These are phyloP conservation scores for Wickerhamiella dianesei DNA, from an alignment of 805 yeast genomes.

Conservation along the genomic window DNA sequence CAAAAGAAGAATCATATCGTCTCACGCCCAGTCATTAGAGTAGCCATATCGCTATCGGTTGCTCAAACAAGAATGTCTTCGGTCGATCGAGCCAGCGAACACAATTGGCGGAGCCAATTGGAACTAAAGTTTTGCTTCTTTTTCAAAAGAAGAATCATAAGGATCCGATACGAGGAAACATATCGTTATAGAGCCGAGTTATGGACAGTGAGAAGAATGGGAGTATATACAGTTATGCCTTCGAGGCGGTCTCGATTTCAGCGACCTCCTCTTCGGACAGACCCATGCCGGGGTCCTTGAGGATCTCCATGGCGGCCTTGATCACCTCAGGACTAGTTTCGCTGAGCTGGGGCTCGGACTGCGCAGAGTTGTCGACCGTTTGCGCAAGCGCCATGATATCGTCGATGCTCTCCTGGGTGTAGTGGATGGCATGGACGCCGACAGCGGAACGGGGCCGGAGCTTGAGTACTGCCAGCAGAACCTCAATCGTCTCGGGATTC, in stretches of 20 bases:
- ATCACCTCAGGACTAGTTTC: slow-evolving; percentile 37
- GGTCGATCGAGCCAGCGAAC: too few species aligned
- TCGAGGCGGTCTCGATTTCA: background rate
- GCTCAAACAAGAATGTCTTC: too few species aligned
- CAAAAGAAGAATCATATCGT: too few species aligned
- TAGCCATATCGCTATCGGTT: too few species aligned
- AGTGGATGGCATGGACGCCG: slow-evolving; percentile 63
- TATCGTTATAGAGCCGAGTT: too few species aligned
- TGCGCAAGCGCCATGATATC: background rate
- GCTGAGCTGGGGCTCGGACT: background rate
- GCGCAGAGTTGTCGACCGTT: background rate
- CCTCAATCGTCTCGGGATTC: slow-evolving; percentile 68
- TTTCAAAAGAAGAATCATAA: too few species aligned
- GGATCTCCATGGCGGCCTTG: slow-evolving; percentile 53
- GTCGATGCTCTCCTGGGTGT: slow-evolving; percentile 31
- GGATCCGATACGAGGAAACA: too few species aligned
- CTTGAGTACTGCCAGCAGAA: slow-evolving; percentile 42
- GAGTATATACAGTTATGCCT: too few species aligned
- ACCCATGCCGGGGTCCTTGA: slow-evolving; percentile 39
- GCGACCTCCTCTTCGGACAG: background rate
- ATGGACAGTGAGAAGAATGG: too few species aligned
- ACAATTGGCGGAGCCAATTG: too few species aligned
- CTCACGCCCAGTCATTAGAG: too few species aligned
- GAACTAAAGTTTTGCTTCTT: too few species aligned
- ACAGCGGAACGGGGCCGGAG: slow-evolving; percentile 53